Evolutionary conservation across 78 protist species (phyloP).

Genomic region (Dictyostelium capitatum): DNA sequence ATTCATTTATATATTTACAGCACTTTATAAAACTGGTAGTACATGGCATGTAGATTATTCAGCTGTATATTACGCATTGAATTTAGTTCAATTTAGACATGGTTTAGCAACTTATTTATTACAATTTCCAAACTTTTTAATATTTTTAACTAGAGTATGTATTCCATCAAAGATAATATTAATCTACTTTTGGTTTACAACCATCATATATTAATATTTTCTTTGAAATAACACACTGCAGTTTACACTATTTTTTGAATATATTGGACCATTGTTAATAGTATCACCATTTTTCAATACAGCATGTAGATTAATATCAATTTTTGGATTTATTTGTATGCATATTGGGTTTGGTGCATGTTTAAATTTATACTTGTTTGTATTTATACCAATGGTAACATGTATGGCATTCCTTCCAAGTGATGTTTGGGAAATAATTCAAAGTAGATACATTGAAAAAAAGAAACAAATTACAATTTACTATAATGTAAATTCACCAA

Average conservation of each 20-base stretch:
- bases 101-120: conserved; percentile 23
- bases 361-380: conserved; percentile 49
- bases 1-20: conserved; percentile 51
- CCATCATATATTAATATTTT: neutral
- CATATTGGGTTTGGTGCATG: conserved; percentile 74
- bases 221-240: neutral
- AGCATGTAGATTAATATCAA: conserved; percentile 31
- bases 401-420: conserved; percentile 21
- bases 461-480: neutral
- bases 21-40: conserved; percentile 41
- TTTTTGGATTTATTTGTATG: conserved; percentile 60
- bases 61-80: conserved; percentile 67
- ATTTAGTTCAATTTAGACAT: conserved; percentile 42
- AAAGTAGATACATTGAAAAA: neutral
- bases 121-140: conserved; percentile 42
- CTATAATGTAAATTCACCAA: neutral
- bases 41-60: conserved; percentile 46
- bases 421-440: conserved; percentile 23
- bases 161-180: neutral
- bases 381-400: conserved; percentile 52
- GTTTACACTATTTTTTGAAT: conserved; percentile 58
- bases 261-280: conserved; percentile 55
- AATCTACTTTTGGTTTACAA: neutral
- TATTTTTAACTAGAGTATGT: conserved; percentile 44
- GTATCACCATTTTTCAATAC: conserved; percentile 47